Evolutionary conservation across 2,329 filamentous ascomycete genomes (phyloP).

Genomic region (Alternaria solani): DNA sequence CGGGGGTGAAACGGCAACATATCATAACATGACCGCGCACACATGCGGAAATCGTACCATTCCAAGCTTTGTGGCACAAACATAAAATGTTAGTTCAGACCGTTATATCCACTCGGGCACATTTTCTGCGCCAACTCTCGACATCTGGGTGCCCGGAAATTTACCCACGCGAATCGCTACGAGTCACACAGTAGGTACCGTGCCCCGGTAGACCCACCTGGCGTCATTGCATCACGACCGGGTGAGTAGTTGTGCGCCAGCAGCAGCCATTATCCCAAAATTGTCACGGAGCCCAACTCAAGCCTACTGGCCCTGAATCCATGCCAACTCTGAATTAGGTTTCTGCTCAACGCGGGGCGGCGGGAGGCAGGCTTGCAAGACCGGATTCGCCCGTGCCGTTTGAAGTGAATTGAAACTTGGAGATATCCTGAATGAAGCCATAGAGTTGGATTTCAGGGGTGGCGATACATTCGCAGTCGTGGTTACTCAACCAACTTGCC

Average conservation of each 20-base stretch:
- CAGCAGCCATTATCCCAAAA: conserved; percentile 6
- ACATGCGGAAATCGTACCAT: background rate
- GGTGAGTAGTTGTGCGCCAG: conserved; percentile 16
- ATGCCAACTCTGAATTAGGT: conserved; percentile 14
- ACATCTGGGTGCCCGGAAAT: conserved; percentile 10
- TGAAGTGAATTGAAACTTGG: background rate
- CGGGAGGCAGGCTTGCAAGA: conserved; percentile 14
- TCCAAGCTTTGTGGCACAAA: conserved; percentile 1
- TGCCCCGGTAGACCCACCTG: conserved; percentile 5
- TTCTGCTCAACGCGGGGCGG: conserved; percentile 14
- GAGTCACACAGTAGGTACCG: conserved; percentile 7
- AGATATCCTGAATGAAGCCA: background rate
- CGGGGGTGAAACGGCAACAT: background rate
- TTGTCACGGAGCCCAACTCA: background rate
- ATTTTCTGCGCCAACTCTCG: background rate
- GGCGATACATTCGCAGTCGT: background rate
- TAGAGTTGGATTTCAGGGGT: background rate
- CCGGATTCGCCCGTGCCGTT: background rate
- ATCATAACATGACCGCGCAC: conserved; percentile 1
- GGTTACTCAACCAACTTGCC: background rate
- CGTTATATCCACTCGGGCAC: conserved; percentile 1
- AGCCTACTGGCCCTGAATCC: conserved; percentile 9
- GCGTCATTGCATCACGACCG: conserved; percentile 12
- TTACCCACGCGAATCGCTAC: conserved; percentile 21
- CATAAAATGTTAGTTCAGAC: background rate